Base-by-base conservation (phyloP, 441 rosid genomes). In the Corymbia citriodora region DNA sequence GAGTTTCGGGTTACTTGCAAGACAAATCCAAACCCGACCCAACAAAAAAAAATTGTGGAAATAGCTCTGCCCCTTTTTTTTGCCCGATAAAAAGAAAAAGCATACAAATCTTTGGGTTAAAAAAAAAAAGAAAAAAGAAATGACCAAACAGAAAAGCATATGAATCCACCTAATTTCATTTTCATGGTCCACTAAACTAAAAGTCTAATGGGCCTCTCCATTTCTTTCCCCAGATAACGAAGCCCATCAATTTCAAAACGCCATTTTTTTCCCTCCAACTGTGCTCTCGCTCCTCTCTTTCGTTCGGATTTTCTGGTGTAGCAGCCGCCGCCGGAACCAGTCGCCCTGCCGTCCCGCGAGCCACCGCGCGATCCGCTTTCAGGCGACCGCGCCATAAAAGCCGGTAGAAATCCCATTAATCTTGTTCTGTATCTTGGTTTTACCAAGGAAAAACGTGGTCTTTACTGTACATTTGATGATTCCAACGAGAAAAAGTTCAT, bases 121-220 rank as follows among this genome's bases (percentile, higher is more conserved):
- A 0, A 8, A 65, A n/a, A 65, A 33, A n/a, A 27, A 8, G 0
- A 3, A 61, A 49, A 9, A 49, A 49, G 2, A 49, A 49, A 49
- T 40, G 45, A 49, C 52, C 52, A 49, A 49, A 49, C 52, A 9
- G 16, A 54, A 6, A 54, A 15, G 7, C 6, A 14, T 52, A 52
- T 27, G 8, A 61, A 25, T 59, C n/a, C 14, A 1, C 1, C 0
- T 13, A 3, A 1, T 5, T 70, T 70, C 81, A 70, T 17, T 70
- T 70, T 8, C 81, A 70, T 29, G 72, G 72, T 63, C 19, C 72
- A n/a, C 21, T 17, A 16, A 16, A 6, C 57, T 49, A 49, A 16
- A 61, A 27, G 1, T 61, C 31, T 61, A 12, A n/a, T 0, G 85
- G 85, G 85, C 53, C 85, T 40, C 45, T 45, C 85, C 85, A 0